Conservation (phyloP, 345 rosid species). For the Sonneratia alba region DNA sequence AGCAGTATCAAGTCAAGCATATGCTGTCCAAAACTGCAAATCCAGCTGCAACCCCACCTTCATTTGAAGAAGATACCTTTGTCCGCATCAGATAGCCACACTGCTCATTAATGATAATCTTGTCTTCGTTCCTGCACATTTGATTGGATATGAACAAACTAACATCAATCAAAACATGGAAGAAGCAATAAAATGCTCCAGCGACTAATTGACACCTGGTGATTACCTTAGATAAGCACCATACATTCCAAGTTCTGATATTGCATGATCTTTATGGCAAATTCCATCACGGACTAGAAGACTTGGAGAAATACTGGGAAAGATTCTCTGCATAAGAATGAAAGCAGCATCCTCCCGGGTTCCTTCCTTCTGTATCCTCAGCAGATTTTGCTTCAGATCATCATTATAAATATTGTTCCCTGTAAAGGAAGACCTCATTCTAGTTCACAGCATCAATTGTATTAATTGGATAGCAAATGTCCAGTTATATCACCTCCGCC, state of each 20-base stretch:
- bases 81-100: constrained; percentile 88
- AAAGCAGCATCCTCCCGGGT: constrained; percentile 73
- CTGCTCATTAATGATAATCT: constrained; percentile 60
- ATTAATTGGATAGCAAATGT: not conserved
- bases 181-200: not conserved
- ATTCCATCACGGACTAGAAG: constrained; percentile 68
- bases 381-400: constrained; percentile 66
- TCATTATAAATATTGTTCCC: constrained; percentile 85
- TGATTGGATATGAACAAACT: not conserved
- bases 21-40: constrained; percentile 87
- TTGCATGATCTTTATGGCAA: constrained; percentile 54
- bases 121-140: constrained; percentile 69
- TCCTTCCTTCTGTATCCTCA: constrained; percentile 53
- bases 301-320: constrained; percentile 54
- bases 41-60: constrained; percentile 98
- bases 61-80: constrained; percentile 74
- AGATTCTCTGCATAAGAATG: constrained; percentile 95
- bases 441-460: not conserved
- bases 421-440: constrained; percentile 9
- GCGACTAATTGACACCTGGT: not conserved
- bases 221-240: constrained; percentile 78
- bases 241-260: constrained; percentile 90
- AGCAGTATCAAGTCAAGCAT: constrained; percentile 40
- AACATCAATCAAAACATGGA: not conserved
- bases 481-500: constrained; percentile 62